Conservation (phyloP, 805 yeast genomes). For the Cyberlindnera euphorbiae region DNA sequence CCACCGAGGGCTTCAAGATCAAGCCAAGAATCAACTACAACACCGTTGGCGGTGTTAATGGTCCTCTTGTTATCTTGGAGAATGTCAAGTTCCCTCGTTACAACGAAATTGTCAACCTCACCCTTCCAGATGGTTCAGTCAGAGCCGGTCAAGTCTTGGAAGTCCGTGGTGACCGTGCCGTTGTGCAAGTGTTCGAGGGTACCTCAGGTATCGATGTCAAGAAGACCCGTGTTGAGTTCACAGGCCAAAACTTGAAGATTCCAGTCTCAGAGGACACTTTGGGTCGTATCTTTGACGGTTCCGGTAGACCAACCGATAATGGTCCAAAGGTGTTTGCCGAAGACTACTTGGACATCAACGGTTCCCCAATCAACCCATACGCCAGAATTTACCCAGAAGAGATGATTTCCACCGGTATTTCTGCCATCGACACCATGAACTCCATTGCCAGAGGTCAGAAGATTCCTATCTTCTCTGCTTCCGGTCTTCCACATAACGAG, state of each 20-base stretch:
- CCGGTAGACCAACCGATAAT: constrained; percentile 96
- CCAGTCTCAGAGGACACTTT: constrained; percentile 96
- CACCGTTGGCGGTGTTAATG: constrained; percentile 97
- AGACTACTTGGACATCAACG: constrained; percentile 96
- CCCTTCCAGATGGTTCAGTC: constrained; percentile 89
- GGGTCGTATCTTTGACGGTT: constrained; percentile 98
- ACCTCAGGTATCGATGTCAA: constrained; percentile 98
- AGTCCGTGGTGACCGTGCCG: constrained; percentile 94
- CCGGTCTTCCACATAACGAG: constrained; percentile 99
- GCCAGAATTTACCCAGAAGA: constrained; percentile 99
- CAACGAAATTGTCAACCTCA: constrained; percentile 94
- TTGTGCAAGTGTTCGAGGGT: constrained; percentile 99
- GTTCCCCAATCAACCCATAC: constrained; percentile 97
- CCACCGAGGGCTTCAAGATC: constrained; percentile 83
- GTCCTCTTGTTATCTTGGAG: constrained; percentile 90
- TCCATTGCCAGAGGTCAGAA: constrained; percentile 99
- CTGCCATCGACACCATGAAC: constrained; percentile 98
- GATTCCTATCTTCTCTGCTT: constrained; percentile 97
- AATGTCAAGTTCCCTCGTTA: constrained; percentile 85
- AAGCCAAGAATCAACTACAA: constrained; percentile 90
- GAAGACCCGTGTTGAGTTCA: constrained; percentile 94
- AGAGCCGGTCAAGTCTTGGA: constrained; percentile 99
- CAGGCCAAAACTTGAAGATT: constrained; percentile 89
- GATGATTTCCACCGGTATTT: constrained; percentile 98
- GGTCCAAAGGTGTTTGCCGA: constrained; percentile 99